Conservation (phyloP, 306 rosid species). For the Dryas octopetala region DNA sequence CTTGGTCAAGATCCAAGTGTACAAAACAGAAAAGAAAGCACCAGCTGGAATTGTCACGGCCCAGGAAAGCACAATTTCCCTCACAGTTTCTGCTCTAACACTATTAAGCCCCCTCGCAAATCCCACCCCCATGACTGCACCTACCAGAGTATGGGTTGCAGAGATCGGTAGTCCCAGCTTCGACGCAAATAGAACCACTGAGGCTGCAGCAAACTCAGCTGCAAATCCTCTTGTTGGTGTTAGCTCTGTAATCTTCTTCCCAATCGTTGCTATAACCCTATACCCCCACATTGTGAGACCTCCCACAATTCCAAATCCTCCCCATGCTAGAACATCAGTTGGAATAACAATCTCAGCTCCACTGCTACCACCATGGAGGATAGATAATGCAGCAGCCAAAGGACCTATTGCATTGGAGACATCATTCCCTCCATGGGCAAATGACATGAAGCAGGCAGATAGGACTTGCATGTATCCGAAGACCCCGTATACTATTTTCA, state of each 20-base stretch:
- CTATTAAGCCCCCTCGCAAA: constrained; percentile 92
- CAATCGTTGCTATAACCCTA: constrained; percentile 92
- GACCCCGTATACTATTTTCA: constrained; percentile 91
- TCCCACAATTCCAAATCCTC: constrained; percentile 97
- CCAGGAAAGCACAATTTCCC: constrained; percentile 91
- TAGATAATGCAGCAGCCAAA: constrained; percentile 83
- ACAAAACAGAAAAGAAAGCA: constrained; percentile 61
- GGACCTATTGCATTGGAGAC: constrained; percentile 98
- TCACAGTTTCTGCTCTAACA: constrained; percentile 92
- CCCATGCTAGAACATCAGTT: constrained; percentile 95
- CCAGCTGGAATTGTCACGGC: constrained; percentile 91
- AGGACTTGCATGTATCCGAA: constrained; percentile 95
- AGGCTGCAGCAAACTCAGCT: constrained; percentile 97
- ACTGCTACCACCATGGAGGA: constrained; percentile 63
- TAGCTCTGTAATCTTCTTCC: constrained; percentile 90
- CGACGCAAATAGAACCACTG: constrained; percentile 85
- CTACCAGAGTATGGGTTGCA: constrained; percentile 90
- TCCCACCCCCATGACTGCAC: constrained; percentile 99
- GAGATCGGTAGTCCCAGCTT: constrained; percentile 85
- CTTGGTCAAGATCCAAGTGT: constrained; percentile 91
- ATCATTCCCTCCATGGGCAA: constrained; percentile 98
- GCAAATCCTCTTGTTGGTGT: constrained; percentile 99
- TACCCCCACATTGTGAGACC: constrained; percentile 97
- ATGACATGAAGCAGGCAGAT: constrained; percentile 98
- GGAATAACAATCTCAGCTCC: constrained; percentile 81